Conservation (phyloP, 306 rosid species). For the Prosopis cineraria region DNA sequence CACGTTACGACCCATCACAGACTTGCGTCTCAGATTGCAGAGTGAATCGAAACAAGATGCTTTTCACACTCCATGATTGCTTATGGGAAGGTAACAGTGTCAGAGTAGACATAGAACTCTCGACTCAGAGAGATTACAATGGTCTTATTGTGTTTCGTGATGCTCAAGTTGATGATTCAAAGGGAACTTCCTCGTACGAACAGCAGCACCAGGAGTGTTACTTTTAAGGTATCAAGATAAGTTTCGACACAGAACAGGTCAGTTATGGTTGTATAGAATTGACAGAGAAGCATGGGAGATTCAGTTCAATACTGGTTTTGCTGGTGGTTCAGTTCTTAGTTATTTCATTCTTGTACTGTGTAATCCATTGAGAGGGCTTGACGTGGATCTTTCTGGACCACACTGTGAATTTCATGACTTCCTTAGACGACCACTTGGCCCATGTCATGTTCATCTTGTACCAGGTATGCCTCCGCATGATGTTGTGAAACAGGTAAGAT, state of each 20-base stretch:
- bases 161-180: neutral
- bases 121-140: neutral
- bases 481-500: neutral
- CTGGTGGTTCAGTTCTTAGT: neutral
- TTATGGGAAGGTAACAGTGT: neutral
- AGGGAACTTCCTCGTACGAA: neutral
- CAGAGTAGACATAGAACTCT: neutral
- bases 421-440: neutral
- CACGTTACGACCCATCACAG: neutral
- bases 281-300: too few species aligned
- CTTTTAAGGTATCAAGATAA: neutral
- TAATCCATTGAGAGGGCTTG: neutral
- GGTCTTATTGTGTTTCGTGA: neutral
- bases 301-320: neutral
- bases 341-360: neutral
- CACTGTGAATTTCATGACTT: neutral
- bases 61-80: neutral
- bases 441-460: neutral
- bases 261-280: neutral
- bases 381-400: neutral
- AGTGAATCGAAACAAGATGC: neutral
- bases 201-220: neutral
- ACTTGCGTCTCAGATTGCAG: neutral
- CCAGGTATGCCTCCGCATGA: neutral
- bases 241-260: neutral